Evolutionary conservation across 257 asterid species (phyloP).

Genomic region (Solanum sparsipilum): DNA sequence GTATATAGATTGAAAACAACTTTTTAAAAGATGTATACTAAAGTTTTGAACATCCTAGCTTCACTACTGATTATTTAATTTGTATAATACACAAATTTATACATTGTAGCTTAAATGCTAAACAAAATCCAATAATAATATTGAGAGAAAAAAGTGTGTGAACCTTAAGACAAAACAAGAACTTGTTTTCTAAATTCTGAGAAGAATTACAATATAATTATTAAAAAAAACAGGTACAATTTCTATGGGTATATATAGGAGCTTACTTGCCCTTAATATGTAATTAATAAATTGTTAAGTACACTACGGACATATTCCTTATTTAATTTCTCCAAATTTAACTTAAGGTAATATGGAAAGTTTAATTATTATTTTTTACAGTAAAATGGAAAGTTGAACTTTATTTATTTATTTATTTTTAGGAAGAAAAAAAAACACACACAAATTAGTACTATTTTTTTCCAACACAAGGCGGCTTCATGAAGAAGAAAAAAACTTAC

Average conservation of each 20-base stretch:
- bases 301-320: neutral
- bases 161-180: neutral
- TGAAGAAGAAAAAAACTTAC: neutral
- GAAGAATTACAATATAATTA: neutral
- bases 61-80: no score
- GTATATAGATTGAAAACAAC: no score
- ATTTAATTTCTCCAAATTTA: neutral
- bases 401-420: neutral
- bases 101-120: neutral
- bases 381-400: neutral
- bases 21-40: no score
- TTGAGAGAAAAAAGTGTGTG: neutral
- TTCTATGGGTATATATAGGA: neutral
- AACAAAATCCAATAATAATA: neutral
- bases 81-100: no score
- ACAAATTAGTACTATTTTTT: neutral
- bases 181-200: neutral
- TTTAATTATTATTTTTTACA: no score
- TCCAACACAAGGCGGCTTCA: neutral
- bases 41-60: no score
- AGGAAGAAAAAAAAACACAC: neutral
- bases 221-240: neutral
- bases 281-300: neutral
- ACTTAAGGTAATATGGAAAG: neutral
- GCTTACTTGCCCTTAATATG: neutral